phyloP scores from a whole-genome alignment of 371 early-diverging fungal species.

The Mortierella sp. region DNA sequence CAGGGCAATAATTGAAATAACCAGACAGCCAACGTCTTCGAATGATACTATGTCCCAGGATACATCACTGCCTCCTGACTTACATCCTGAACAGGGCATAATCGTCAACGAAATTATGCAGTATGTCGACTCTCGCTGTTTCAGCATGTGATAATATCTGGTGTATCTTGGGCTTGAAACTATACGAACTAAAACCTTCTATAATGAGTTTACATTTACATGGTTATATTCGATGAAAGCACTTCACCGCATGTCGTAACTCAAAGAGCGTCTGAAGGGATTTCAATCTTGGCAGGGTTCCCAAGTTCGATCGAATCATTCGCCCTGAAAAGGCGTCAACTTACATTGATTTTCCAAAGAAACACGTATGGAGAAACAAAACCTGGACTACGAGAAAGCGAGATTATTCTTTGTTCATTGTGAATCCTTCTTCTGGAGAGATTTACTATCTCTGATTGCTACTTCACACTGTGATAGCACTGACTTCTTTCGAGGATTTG shows the following conservation, averaged over 20 bases:
- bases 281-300: neutral
- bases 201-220: neutral
- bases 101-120: neutral
- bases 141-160: neutral
- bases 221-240: neutral
- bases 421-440: no score
- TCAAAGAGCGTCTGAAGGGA: neutral
- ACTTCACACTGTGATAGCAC: no score
- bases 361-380: no score
- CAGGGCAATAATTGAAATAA: conserved; percentile 3
- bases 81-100: neutral
- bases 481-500: no score
- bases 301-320: no score
- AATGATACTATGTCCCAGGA: neutral
- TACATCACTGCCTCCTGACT: neutral
- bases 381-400: no score
- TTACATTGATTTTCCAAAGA: no score
- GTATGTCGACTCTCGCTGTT: neutral
- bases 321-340: no score
- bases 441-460: no score
- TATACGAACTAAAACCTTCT: neutral
- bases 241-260: neutral
- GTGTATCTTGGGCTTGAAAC: neutral
- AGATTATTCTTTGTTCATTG: no score
- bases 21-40: neutral